Percentiles rank a stretch among this genome's conserved stretches.
Conservation (phyloP, 805 yeast species). For the Candida pseudofarinosa region DNA sequence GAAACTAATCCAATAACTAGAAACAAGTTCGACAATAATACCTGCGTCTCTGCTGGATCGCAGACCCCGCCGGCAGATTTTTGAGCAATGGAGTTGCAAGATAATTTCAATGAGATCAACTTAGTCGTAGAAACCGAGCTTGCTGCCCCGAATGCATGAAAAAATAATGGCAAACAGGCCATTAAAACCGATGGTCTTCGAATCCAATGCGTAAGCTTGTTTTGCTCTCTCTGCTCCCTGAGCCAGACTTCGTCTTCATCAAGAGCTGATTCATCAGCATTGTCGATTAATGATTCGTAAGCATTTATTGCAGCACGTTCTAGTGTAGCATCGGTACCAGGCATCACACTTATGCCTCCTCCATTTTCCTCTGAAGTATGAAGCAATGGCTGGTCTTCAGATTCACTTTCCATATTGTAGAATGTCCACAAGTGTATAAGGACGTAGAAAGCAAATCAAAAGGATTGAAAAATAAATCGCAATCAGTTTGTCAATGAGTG, state of each 20-base stretch:
- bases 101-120: conserved; percentile 26
- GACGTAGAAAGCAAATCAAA: too few species aligned
- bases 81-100: conserved; percentile 20
- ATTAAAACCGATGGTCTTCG: conserved; percentile 54
- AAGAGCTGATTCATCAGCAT: conserved; percentile 25
- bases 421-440: not conserved
- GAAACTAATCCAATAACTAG: conserved; percentile 38
- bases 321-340: conserved; percentile 10
- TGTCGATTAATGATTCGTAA: conserved; percentile 37
- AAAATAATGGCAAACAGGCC: conserved; percentile 40
- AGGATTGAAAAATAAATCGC: too few species aligned
- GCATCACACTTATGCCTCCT: not conserved
- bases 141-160: conserved; percentile 40
- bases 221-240: conserved; percentile 44
- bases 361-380: not conserved
- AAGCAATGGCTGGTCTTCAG: not conserved
- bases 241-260: conserved; percentile 47
- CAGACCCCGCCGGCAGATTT: conserved; percentile 14
- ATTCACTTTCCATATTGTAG: not conserved
- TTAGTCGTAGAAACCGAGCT: conserved; percentile 40
- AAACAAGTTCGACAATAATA: conserved; percentile 46
- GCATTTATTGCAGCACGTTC: conserved; percentile 32
- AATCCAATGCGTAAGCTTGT: conserved; percentile 47
- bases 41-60: conserved; percentile 31
- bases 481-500: too few species aligned